Evolutionary conservation across 257 asterid genomes (phyloP), one percentile per base, ranked within the genome.

Genomic region (Rubia yunnanensis): DNA sequence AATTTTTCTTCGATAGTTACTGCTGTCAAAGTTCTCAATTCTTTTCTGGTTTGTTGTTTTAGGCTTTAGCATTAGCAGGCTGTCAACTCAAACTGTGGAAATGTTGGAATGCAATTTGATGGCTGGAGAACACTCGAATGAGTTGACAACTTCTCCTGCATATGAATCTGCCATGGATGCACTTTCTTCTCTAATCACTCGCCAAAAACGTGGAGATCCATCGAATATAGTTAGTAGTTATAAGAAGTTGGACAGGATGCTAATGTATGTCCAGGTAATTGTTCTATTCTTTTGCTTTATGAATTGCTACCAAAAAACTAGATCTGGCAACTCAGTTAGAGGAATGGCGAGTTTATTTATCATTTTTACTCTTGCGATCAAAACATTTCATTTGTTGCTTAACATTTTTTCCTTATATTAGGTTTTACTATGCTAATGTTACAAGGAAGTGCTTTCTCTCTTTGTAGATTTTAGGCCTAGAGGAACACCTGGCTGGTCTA

Each of bases 81-180:
- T 77, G 35, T 62, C 80, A 46, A 65, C 78, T 52, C 72, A 69
- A 73, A 52, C 61, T 71, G 68, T 77, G 76, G 79, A 79, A 66
- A 74, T 56, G 56, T 71, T 73, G 83, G 84, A 63, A 65, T 76
- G 60, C 67, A 79, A 70, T 61, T 53, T 62, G 36, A 66, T 34
- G 58, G 54, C 56, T 54, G 85, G 68, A 72, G 85, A 90, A 57
- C 79, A 77, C 73, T 60, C 70, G 46, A 62, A 72, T 22, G 54
- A 70, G 15, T 69, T 69, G 64, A 57, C 31, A 72, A 78, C 67
- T 70, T 72, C 81, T 24, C 76, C 90, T 39, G 65, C 85, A 7
- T 91, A 88, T 79, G 95, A 91, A 52, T 57, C 80, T 76, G 88
- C 91, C 65, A 90, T 90, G 97, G 96, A 88, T 71, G 87, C 95